phyloP scores from a whole-genome alignment of 2,329 filamentous ascomycete species.

The Hysterium pulicare region DNA sequence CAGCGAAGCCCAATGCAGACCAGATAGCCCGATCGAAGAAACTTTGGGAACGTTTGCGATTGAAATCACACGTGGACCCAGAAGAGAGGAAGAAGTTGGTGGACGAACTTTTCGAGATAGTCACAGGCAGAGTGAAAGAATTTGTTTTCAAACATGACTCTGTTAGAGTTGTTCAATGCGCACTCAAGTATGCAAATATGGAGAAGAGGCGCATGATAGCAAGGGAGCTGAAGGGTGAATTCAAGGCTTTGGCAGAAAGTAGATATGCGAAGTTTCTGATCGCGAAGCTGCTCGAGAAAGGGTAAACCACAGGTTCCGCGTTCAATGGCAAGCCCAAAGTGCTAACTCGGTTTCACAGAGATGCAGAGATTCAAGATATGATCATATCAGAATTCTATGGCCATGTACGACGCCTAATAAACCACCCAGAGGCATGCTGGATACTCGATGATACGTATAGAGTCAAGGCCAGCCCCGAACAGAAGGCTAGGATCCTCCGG shows the following conservation, averaged over 20 bases:
- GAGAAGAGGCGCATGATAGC: constrained; percentile 86
- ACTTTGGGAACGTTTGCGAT: constrained; percentile 88
- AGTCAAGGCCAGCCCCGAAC: constrained; percentile 76
- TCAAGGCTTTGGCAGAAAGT: constrained; percentile 82
- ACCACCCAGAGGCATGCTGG: constrained; percentile 95
- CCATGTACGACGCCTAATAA: constrained; percentile 86
- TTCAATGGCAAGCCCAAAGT: neutral
- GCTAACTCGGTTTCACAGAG: constrained; percentile 43
- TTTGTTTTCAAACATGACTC: constrained; percentile 99
- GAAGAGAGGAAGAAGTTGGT: constrained; percentile 86
- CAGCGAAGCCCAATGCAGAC: constrained; percentile 89
- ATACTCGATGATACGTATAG: constrained; percentile 97
- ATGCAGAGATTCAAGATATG: constrained; percentile 79
- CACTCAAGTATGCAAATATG: constrained; percentile 87
- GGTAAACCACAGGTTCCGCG: constrained; percentile 24
- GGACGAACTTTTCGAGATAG: constrained; percentile 84
- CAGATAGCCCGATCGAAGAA: constrained; percentile 87
- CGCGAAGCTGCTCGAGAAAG: constrained; percentile 91
- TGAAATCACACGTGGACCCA: constrained; percentile 88
- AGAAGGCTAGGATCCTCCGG: constrained; percentile 79
- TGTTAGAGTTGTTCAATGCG: constrained; percentile 93
- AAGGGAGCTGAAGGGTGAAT: constrained; percentile 78
- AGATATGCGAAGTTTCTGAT: constrained; percentile 97
- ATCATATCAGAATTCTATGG: constrained; percentile 96
- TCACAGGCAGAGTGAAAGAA: constrained; percentile 86